A percentile compares a stretch with the other conserved stretches of the same genome.
Evolutionary conservation across 768 basidiomycete genomes (phyloP).

Genomic region (Leccinum barrowsii): DNA sequence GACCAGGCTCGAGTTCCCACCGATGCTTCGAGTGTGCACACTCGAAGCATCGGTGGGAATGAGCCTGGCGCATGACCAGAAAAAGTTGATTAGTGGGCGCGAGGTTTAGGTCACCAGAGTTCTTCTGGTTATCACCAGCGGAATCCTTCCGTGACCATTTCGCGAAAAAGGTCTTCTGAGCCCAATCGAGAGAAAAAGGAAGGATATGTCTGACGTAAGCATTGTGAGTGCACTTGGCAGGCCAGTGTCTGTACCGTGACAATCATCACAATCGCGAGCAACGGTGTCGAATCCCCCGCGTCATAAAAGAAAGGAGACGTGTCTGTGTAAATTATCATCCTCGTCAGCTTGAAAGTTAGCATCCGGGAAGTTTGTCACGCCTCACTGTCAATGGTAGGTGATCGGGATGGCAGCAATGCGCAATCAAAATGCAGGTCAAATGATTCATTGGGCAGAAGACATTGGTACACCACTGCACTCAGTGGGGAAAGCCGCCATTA

Average conservation of each 20-base stretch:
- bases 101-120: neutral
- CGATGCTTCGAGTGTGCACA: no score
- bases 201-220: neutral
- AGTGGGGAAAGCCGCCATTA: neutral
- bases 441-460: neutral
- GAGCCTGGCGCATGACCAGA: no score
- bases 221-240: no score
- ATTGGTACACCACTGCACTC: conserved; percentile 1
- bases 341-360: neutral
- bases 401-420: neutral
- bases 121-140: conserved; percentile 4
- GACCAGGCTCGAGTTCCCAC: neutral
- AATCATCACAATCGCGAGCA: neutral
- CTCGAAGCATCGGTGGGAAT: no score
- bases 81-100: neutral
- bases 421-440: neutral
- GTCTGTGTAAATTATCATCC: neutral
- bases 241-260: no score
- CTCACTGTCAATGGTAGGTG: neutral
- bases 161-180: neutral
- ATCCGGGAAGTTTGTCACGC: neutral
- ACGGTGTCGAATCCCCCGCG: neutral
- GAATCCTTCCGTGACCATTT: conserved; percentile 4
- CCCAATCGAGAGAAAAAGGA: no score
- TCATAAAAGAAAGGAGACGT: neutral